Evolutionary conservation across 2,329 filamentous ascomycete species (phyloP), one percentile per base, ranked within the genome.

Genomic region (Colletotrichum nymphaeae): DNA sequence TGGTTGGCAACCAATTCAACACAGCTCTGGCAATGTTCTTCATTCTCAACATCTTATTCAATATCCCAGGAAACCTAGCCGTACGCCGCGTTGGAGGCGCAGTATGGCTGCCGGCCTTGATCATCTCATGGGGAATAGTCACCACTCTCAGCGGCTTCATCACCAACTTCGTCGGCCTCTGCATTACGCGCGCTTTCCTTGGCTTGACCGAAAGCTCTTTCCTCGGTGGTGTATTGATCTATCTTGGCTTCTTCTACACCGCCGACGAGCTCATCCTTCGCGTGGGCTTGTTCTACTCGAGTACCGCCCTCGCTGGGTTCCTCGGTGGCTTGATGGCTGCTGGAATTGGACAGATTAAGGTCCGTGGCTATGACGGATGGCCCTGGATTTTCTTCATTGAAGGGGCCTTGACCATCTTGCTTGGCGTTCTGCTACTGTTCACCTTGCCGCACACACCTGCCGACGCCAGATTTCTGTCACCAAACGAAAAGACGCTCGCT

Each of bases 231-330:
- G 77, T 76, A 2, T 64, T 78, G 42, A 64, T 79, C 3, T 78
- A 78, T 35, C 74, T 79, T n/a, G 76, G 73, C 16, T 78, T 78
- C 60, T 79, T 78, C 60, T 79, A 79, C 35, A 76, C 74, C 2
- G 58, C 67, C 5, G 70, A 76, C n/a, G 74, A 79, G 46, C 73
- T 79, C 32, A 74, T 76, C 11, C 53, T 75, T n/a, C 75, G 77
- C 1, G 74, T 77, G 6, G 77, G 77, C 4, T 68, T 78, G 1
- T 78, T 79, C 57, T 79, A 78, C 62, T 75, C 75, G 2, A 75
- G 70, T 53, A 69, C 70, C 16, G 64, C 75, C 5, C 64, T 76
- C 1, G 74, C 75, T 2, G 74, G 70, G 8, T 73, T 73, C 11
- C 32, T 76, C 4, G 74, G 73, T 24, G 75, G 75, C 1, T 62